A percentile compares a stretch with the other conserved stretches of the same genome.
Evolutionary conservation across 495 filamentous ascomycete species (phyloP).

Genomic region (Aspergillus wentii): DNA sequence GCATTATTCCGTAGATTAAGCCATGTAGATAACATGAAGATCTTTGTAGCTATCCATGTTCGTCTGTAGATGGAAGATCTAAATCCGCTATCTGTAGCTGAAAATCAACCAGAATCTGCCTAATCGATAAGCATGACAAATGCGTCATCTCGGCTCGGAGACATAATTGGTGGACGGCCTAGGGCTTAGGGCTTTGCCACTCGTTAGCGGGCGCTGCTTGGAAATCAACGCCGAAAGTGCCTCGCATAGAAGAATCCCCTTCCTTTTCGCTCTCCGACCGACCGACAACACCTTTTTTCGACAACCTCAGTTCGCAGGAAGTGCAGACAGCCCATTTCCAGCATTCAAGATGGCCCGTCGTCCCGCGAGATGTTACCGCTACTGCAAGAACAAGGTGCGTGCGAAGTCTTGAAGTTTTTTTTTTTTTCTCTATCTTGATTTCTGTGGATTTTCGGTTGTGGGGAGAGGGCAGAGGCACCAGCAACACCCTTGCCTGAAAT

Average conservation of each 20-base stretch:
- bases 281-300: slow-evolving; percentile 21
- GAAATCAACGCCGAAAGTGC: slow-evolving; percentile 43
- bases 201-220: slow-evolving; percentile 39
- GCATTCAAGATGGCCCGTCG: slow-evolving; percentile 92
- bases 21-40: neutral
- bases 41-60: neutral
- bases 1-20: neutral
- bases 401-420: slow-evolving; percentile 7
- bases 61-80: too few species aligned
- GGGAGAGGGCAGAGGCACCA: too few species aligned
- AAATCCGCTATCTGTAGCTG: too few species aligned
- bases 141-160: slow-evolving; percentile 7
- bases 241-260: slow-evolving; percentile 24
- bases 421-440: neutral
- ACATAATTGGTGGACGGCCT: slow-evolving; percentile 27
- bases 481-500: too few species aligned
- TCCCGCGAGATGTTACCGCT: slow-evolving; percentile 98
- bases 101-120: neutral
- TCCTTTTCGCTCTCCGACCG: slow-evolving; percentile 36
- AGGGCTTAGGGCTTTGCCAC: slow-evolving; percentile 48
- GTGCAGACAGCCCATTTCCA: slow-evolving; percentile 52
- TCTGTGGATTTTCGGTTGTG: too few species aligned
- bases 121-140: slow-evolving; percentile 13
- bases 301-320: slow-evolving; percentile 48
- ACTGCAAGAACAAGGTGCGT: slow-evolving; percentile 99